These are phyloP conservation scores for Dendrostoma leiphaemia DNA, from an alignment of 2,329 filamentous ascomycete genomes.

Conservation along the genomic window DNA sequence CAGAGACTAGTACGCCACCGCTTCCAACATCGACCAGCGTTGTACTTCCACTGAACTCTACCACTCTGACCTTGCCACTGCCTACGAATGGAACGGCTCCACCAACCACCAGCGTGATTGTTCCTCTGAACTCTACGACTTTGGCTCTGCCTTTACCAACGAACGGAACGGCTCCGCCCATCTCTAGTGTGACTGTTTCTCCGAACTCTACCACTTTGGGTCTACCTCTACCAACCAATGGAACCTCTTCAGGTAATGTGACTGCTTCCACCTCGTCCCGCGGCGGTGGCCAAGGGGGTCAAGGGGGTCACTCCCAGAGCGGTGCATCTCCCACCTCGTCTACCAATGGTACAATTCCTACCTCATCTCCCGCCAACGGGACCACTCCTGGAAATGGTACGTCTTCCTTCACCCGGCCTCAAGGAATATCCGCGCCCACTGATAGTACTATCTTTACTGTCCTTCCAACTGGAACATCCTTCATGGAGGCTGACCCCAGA, in stretches of 20 bases:
- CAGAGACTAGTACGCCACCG: background rate
- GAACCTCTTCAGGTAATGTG: conserved; percentile 3
- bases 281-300: background rate
- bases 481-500: conserved; percentile 2
- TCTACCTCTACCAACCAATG: conserved; percentile 12
- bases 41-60: conserved; percentile 1
- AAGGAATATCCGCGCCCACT: conserved; percentile 4
- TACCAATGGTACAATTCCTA: conserved; percentile 5
- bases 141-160: conserved; percentile 1
- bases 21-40: background rate
- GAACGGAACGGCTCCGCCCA: conserved; percentile 12
- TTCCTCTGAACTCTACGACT: conserved; percentile 4
- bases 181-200: conserved; percentile 6
- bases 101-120: background rate
- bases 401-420: conserved; percentile 1
- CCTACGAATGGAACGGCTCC: conserved; percentile 1
- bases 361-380: conserved; percentile 7
- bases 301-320: too few relatives aligned
- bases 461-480: background rate
- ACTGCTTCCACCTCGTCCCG: background rate
- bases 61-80: background rate
- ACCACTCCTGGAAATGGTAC: conserved; percentile 12
- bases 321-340: conserved; percentile 7
- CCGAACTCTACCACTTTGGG: conserved; percentile 13
- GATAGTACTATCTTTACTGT: conserved; percentile 11